Percentiles rank a stretch among this genome's conserved stretches.
Evolutionary conservation across 139 green algal genomes (phyloP).

Genomic region (Chlorella sp.): DNA sequence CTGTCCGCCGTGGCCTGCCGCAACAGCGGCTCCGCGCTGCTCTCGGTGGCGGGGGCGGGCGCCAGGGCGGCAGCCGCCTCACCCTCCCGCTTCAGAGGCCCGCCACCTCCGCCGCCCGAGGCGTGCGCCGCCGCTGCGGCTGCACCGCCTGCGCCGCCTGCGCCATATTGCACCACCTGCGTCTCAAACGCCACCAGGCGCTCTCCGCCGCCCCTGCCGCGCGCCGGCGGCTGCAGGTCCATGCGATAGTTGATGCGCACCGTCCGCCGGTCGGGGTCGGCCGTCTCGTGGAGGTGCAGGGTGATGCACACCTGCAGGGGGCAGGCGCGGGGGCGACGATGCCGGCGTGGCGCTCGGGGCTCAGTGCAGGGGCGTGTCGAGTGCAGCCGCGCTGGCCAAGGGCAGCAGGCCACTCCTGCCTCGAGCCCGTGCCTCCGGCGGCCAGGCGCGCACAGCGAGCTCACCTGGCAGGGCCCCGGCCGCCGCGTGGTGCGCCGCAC

Average conservation of each 20-base stretch:
- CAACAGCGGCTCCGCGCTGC: too few relatives aligned
- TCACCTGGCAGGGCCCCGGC: not conserved
- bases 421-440: not conserved
- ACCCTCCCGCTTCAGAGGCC: too few relatives aligned
- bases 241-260: conserved; percentile 7
- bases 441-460: not conserved
- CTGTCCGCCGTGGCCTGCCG: too few relatives aligned
- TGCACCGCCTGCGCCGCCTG: not conserved
- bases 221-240: not conserved
- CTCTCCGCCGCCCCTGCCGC: not conserved
- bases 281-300: conserved; percentile 25
- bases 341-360: not conserved
- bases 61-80: too few relatives aligned
- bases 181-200: conserved; percentile 14
- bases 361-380: not conserved
- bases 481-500: not conserved
- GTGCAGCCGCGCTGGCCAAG: not conserved
- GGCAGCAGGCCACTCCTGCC: not conserved
- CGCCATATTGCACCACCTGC: conserved; percentile 13
- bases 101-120: not conserved
- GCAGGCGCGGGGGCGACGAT: not conserved
- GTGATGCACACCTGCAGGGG: not conserved
- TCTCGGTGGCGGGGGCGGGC: too few relatives aligned
- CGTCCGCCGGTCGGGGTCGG: not conserved
- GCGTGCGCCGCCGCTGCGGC: not conserved